Conservation (phyloP, 2,329 filamentous ascomycete genomes). For the Hypoxylon sp. region DNA sequence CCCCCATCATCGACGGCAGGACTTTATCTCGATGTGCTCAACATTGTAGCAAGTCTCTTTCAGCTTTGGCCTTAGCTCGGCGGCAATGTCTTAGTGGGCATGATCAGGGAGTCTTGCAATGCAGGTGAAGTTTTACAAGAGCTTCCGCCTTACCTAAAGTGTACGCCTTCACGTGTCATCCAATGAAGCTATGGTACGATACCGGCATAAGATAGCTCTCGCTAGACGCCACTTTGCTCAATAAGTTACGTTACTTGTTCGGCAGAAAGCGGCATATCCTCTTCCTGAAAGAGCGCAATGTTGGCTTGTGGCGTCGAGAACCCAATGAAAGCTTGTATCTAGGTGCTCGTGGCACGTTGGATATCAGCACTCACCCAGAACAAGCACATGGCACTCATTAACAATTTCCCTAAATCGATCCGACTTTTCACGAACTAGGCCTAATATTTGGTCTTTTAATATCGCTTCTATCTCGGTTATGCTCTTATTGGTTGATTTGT, state of each 20-base stretch:
- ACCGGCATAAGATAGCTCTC: constrained; percentile 1
- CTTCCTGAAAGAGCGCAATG: constrained; percentile 11
- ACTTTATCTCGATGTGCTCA: background rate
- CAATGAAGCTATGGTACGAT: constrained; percentile 10
- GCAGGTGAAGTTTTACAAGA: constrained; percentile 3
- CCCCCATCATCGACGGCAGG: background rate
- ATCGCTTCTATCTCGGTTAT: constrained; percentile 15
- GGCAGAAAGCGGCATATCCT: constrained; percentile 9
- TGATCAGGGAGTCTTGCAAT: background rate
- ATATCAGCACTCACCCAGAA: constrained; percentile 39
- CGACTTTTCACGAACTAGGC: constrained; percentile 14
- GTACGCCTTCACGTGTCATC: background rate
- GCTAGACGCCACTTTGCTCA: background rate
- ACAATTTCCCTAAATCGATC: constrained; percentile 9
- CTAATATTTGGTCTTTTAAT: constrained; percentile 15
- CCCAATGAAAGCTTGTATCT: constrained; percentile 28
- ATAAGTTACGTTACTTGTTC: constrained; percentile 8
- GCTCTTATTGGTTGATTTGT: constrained; percentile 14
- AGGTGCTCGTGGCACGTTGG: constrained; percentile 24
- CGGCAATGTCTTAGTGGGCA: background rate
- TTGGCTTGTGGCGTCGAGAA: constrained; percentile 35
- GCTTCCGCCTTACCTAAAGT: constrained; percentile 4
- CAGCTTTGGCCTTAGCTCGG: background rate
- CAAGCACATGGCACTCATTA: constrained; percentile 38
- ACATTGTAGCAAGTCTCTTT: constrained; percentile 1